phyloP scores from a whole-genome alignment of 2,329 filamentous ascomycete genomes.

The Aspergillus hortae region DNA sequence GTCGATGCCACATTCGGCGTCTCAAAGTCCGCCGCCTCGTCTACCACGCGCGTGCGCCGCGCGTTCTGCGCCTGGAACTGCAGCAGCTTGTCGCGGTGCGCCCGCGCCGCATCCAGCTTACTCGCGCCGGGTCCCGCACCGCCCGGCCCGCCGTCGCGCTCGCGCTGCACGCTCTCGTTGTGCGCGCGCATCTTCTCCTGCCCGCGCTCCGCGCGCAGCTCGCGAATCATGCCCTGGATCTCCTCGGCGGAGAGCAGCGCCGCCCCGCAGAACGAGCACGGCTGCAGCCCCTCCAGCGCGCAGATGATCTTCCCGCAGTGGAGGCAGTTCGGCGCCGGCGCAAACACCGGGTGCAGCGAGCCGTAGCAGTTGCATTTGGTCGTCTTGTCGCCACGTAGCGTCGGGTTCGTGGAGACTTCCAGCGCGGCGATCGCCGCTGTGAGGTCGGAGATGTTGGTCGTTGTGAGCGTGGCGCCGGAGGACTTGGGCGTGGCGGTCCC shows the following conservation, averaged over 20 bases:
- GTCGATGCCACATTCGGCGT: slow-evolving; percentile 59
- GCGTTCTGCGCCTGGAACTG: slow-evolving; percentile 84
- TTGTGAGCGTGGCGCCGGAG: slow-evolving; percentile 36
- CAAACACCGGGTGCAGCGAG: slow-evolving; percentile 78
- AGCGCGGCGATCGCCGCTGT: slow-evolving; percentile 80
- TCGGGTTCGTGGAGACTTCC: slow-evolving; percentile 88
- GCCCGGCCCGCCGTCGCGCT: slow-evolving; percentile 19
- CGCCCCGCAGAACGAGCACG: slow-evolving; percentile 83
- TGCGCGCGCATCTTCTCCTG: slow-evolving; percentile 81
- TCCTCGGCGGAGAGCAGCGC: slow-evolving; percentile 70
- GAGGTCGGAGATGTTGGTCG: slow-evolving; percentile 53
- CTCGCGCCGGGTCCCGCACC: slow-evolving; percentile 16
- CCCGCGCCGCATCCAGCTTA: slow-evolving; percentile 63
- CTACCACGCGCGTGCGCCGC: slow-evolving; percentile 74
- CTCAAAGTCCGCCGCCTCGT: slow-evolving; percentile 76
- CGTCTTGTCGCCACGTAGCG: slow-evolving; percentile 57
- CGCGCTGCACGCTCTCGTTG: slow-evolving; percentile 51
- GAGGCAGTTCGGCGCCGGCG: slow-evolving; percentile 89
- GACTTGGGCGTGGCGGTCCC: slow-evolving; percentile 52
- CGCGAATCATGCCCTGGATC: slow-evolving; percentile 78
- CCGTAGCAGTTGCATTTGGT: slow-evolving; percentile 82
- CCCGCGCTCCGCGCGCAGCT: slow-evolving; percentile 80
- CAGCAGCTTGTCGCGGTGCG: slow-evolving; percentile 77
- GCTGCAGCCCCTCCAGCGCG: slow-evolving; percentile 86
- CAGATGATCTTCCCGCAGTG: slow-evolving; percentile 94